phyloP scores from a whole-genome alignment of 2,329 filamentous ascomycete species.

The Escovopsis sp. region DNA sequence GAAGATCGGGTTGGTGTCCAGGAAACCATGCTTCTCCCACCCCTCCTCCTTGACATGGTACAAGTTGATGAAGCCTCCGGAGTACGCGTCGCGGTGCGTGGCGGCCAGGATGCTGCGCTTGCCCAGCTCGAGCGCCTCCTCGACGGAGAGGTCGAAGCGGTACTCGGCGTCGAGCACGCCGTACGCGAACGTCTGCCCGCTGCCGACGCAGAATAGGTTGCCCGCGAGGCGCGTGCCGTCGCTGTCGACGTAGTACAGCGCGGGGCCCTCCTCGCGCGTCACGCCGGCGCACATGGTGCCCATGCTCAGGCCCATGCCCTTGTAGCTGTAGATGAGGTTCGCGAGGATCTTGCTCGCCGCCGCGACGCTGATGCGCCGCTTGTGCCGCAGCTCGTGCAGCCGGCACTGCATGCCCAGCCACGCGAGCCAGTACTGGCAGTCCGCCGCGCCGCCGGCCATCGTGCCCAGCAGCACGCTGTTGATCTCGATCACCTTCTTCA shows the following conservation, averaged over 20 bases:
- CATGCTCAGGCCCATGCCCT: slow-evolving; percentile 97
- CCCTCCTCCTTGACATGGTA: slow-evolving; percentile 99
- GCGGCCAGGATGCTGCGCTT: slow-evolving; percentile 87
- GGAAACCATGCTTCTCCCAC: slow-evolving; percentile 98
- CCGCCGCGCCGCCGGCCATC: slow-evolving; percentile 95
- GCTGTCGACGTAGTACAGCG: slow-evolving; percentile 92
- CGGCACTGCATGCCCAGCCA: slow-evolving; percentile 99
- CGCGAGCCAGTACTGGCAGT: slow-evolving; percentile 99
- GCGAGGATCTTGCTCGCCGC: slow-evolving; percentile 96
- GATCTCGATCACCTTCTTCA: slow-evolving; percentile 99
- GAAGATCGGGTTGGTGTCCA: slow-evolving; percentile 97
- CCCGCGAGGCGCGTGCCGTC: slow-evolving; percentile 86
- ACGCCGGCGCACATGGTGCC: slow-evolving; percentile 99
- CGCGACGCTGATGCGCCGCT: slow-evolving; percentile 94
- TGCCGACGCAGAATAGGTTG: slow-evolving; percentile 96
- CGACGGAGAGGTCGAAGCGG: slow-evolving; percentile 68
- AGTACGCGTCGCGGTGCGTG: slow-evolving; percentile 96
- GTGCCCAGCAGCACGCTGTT: slow-evolving; percentile 88
- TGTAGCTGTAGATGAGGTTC: slow-evolving; percentile 97
- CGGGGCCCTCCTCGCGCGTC: slow-evolving; percentile 85
- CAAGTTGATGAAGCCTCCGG: slow-evolving; percentile 94
- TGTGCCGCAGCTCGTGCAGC: slow-evolving; percentile 96
- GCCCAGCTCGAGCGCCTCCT: slow-evolving; percentile 83
- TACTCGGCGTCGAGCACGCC: slow-evolving; percentile 96
- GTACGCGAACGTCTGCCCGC: slow-evolving; percentile 96